These are phyloP conservation scores for Phytopythium cucurbitacearum DNA, from an alignment of 352 stramenopile species.

Conservation along the genomic window DNA sequence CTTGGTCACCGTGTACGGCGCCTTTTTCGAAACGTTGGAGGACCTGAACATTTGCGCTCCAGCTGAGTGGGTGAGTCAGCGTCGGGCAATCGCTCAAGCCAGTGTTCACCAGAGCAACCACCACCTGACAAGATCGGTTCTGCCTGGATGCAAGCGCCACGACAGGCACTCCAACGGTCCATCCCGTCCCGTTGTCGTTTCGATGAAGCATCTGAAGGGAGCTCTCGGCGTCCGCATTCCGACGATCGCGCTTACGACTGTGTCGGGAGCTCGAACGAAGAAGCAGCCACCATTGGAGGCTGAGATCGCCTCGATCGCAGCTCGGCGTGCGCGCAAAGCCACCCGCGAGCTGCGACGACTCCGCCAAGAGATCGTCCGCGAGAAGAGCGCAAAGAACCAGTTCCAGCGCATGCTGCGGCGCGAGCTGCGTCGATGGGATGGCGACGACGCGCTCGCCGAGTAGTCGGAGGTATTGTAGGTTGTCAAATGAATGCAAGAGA, in stretches of 20 bases:
- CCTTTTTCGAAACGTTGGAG: slow-evolving; percentile 53
- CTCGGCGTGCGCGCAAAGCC: background rate
- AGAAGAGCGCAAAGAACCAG: slow-evolving; percentile 33
- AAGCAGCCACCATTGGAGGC: slow-evolving; percentile 8
- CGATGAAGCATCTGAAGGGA: slow-evolving; percentile 27
- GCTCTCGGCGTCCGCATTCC: slow-evolving; percentile 25
- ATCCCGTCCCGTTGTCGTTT: slow-evolving; percentile 13
- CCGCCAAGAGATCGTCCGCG: slow-evolving; percentile 46
- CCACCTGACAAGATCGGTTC: background rate
- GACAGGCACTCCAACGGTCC: background rate
- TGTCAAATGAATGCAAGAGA: background rate
- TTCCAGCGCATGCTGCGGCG: slow-evolving; percentile 62
- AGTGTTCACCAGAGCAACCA: background rate
- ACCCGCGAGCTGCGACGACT: slow-evolving; percentile 36
- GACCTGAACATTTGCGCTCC: slow-evolving; percentile 47
- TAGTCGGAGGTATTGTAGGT: background rate
- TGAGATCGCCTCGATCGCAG: slow-evolving; percentile 13
- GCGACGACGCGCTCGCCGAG: slow-evolving; percentile 9
- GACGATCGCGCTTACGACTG: slow-evolving; percentile 4
- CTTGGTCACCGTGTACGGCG: slow-evolving; percentile 50
- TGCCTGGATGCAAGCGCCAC: background rate
- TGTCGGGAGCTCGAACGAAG: slow-evolving; percentile 2
- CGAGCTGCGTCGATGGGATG: slow-evolving; percentile 40
- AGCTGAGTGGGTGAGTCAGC: slow-evolving; percentile 15
- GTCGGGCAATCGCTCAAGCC: background rate